phyloP scores from a whole-genome alignment of 2,329 filamentous ascomycete genomes.

The Macrophomina tecta region DNA sequence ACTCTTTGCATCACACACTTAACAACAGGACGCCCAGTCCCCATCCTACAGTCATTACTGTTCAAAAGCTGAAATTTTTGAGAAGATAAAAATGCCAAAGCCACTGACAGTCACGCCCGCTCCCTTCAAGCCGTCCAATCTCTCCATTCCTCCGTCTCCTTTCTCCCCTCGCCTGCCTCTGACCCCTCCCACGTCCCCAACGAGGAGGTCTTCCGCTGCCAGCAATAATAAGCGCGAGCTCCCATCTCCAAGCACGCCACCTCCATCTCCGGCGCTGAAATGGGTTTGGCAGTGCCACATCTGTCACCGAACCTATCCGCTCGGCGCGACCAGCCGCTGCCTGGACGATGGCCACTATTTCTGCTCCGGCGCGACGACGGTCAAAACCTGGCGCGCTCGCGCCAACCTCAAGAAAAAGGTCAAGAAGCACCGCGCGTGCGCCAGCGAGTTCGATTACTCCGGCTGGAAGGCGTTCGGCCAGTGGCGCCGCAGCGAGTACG shows the following conservation, averaged over 20 bases:
- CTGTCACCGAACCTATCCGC: constrained; percentile 54
- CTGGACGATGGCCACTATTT: constrained; percentile 61
- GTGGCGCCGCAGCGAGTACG: constrained; percentile 47
- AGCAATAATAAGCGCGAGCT: constrained; percentile 29
- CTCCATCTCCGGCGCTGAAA: constrained; percentile 42
- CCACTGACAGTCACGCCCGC: constrained; percentile 42
- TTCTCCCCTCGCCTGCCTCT: constrained; percentile 45
- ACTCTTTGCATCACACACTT: background rate
- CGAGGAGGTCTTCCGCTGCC: background rate
- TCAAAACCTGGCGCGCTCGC: constrained; percentile 40
- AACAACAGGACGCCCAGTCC: background rate
- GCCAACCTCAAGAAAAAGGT: constrained; percentile 31
- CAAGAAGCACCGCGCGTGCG: constrained; percentile 45
- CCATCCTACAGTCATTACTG: background rate
- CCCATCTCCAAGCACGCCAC: constrained; percentile 29
- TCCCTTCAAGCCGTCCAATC: constrained; percentile 51
- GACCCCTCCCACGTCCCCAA: constrained; percentile 29
- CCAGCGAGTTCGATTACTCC: constrained; percentile 59
- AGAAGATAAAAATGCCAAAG: constrained; percentile 4
- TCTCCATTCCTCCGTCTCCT: constrained; percentile 53
- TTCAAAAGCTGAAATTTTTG: background rate
- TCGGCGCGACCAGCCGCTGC: constrained; percentile 59
- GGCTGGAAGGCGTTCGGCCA: constrained; percentile 56
- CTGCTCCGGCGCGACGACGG: constrained; percentile 55
- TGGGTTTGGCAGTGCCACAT: constrained; percentile 63